Base-by-base conservation (phyloP, 2,329 filamentous ascomycete genomes). In the Dactylonectria macrodidyma region DNA sequence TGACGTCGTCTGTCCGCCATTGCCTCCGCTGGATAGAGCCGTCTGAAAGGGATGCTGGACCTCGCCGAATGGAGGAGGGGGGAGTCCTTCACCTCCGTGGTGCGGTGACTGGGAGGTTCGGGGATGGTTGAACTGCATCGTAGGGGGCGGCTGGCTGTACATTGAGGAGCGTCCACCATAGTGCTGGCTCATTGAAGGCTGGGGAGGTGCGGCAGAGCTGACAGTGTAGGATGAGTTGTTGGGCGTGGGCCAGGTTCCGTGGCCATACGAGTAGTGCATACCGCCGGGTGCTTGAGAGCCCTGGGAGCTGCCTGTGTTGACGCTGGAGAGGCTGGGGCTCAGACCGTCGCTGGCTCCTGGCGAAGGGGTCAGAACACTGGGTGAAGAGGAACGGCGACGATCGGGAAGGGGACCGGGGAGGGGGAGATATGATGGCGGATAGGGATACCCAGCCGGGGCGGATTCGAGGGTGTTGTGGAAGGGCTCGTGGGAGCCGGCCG, bases 31-130 rank as follows among this genome's bases (percentile, higher is more conserved):
- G 11, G 87, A 85, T 77, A 90, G 86, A 19, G 88, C 83, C 71
- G 88, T 87, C 67, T 90, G 86, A 78, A 91, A 94, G 38, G 90
- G 85, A 51, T 90, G 88, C 67, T 92, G 86, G 71, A 90, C 89
- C 69, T 89, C 84, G 70, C 93, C 91, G 80, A 91, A 94, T 7
- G 91, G 87, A 67, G 92, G 89, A 62, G 89, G 85, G 67, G 92
- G 88, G 62, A 95, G 84, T 56, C 86, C 86, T 77, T 94, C 90
- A 55, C 84, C 85, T 33, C 85, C 84, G 8, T 88, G 86, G 10
- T 83, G 79, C 14, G 92, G 91, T 26, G 81, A 81, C 59, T 79
- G 79, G 3, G 81, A 79, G 69, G 73, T 79, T 62, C 81, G 75
- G 16, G 74, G 74, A 36, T 80, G 77, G 58, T 75, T 75, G 62